Evolutionary conservation across 2,329 filamentous ascomycete genomes (phyloP), one percentile per base, ranked within the genome.

Genomic region (Trichoderma gracile): DNA sequence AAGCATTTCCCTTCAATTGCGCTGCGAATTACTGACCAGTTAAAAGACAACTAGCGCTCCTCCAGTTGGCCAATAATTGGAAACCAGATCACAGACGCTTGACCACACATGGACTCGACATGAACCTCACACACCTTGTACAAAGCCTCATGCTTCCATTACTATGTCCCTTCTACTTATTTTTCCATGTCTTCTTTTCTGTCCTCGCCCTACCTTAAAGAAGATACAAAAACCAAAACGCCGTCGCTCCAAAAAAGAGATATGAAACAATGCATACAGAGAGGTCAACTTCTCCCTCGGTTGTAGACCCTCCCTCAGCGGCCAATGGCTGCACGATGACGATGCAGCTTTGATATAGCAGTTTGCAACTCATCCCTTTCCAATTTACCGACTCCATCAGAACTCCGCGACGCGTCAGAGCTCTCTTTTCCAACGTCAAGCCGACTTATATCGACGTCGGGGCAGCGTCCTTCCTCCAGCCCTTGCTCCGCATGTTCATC

Each of bases 401-500:
- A n/a, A 10, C 43, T 19, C 15, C 30, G 15, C 38, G 30, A 12
- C 10, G 40, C 23, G 3, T 38, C 6, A 19, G 15, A 25, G n/a
- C 27, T 27, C 30, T n/a, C n/a, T n/a, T 40, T 42, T 50, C 25
- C 30, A 12, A 27, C 10, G 5, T 50, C 25, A 19, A 9, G n/a
- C 5, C 25, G 25, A 5, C 56, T 43, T 47, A 65, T 67, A 86
- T 82, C 56, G 80, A 79, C 21, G 80, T 76, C 2, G 89, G 88
- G 10, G 88, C 86, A 7, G 84, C 85, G 71, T 93, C 90, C 73
- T 84, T 88, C 63, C 84, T 86, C 92, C 93, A 97, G 2, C 93
- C 94, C 74, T 89, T 92, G 66, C 84, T 82, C 72, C 89, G 85
- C 95, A 99, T 98, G 68, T 90, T 90, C 69, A 84, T 84, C 82